Percentiles rank a stretch among this genome's conserved stretches.
phyloP scores from a whole-genome alignment of 1,139 yeast genomes.

The Debaryomyces fabryi region DNA sequence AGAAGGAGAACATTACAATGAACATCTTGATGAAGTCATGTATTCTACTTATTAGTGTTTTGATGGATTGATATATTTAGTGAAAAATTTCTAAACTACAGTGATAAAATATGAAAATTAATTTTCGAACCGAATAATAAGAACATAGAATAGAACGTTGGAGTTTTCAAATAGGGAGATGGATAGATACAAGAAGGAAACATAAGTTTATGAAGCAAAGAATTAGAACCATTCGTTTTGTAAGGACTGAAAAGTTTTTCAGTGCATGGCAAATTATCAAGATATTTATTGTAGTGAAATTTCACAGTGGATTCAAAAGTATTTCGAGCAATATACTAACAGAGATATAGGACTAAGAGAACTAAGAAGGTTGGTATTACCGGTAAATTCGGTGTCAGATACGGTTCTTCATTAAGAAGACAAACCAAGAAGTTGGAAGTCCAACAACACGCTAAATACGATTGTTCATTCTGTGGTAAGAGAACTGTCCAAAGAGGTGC shows the following conservation, averaged over 20 bases:
- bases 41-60: neutral
- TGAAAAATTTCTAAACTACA: conserved; percentile 1
- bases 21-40: neutral
- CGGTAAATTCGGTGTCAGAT: conserved; percentile 99
- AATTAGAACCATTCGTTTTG: neutral
- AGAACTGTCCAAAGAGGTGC: conserved; percentile 97
- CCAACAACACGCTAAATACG: conserved; percentile 98
- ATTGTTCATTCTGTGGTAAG: conserved; percentile 99
- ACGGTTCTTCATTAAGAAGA: conserved; percentile 99
- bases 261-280: neutral
- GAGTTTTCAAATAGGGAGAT: no score
- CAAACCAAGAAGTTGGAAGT: conserved; percentile 99
- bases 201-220: no score
- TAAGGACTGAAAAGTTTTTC: neutral
- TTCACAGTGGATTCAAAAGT: neutral
- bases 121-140: neutral
- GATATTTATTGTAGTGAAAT: conserved; percentile 1
- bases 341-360: conserved; percentile 85
- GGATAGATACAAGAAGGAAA: neutral
- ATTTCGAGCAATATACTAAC: conserved; percentile 38
- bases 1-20: neutral
- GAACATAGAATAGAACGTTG: neutral
- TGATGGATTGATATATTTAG: neutral
- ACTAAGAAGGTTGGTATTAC: conserved; percentile 99
- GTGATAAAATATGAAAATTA: neutral